Base-by-base conservation (phyloP, 2,329 filamentous ascomycete species). In the Colletotrichum cuscutae region DNA sequence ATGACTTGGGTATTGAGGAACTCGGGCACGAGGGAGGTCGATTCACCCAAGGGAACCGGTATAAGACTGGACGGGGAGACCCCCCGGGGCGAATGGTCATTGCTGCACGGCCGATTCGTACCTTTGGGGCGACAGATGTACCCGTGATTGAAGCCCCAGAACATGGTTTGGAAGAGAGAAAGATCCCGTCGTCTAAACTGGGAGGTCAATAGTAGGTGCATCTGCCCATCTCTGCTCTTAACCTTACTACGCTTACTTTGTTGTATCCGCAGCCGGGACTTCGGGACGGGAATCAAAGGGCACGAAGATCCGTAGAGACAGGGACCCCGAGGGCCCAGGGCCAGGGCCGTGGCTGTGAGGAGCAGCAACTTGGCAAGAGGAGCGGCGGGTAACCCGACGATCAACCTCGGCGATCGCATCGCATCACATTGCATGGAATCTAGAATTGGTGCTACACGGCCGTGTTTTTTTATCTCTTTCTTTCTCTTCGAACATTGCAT, bases 351-450 rank as follows among this genome's bases (percentile, higher is more conserved):
- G 32, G 32, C 32, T 35, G 32, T 15, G 35, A 24, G 13, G 7
- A 66, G 54, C 6, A 26, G 26, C 13, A 32, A 32, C 30, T 32
- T 11, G 30, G 30, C 8, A 15, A 42, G 37, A 42, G 37, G 37
- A 42, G 37, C 37, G 37, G 37, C 8, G 11, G 57, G 30, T 13
- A 42, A 42, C 13, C 57, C 57, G 22, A 19, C 15, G 32, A 60
- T 52, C 62, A 65, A 56, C 49, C 62, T 53, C 62, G 49, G 30
- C 62, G 49, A 56, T 63, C 60, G 28, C 19, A 53, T 53, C 22
- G 15, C 62, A 65, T 26, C n/a, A 15, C 22, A 56, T 65, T 32
- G 28, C 42, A 49, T 49, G 15, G 19, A 9, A 49, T 9, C 42
- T 9, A 49, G 19, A 42, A 13, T 42, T 42, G 37, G 37, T 13